Percentiles rank a stretch among this genome's conserved stretches.
Evolutionary conservation across 345 rosid species (phyloP).

Genomic region (Geranium rotundifolium): DNA sequence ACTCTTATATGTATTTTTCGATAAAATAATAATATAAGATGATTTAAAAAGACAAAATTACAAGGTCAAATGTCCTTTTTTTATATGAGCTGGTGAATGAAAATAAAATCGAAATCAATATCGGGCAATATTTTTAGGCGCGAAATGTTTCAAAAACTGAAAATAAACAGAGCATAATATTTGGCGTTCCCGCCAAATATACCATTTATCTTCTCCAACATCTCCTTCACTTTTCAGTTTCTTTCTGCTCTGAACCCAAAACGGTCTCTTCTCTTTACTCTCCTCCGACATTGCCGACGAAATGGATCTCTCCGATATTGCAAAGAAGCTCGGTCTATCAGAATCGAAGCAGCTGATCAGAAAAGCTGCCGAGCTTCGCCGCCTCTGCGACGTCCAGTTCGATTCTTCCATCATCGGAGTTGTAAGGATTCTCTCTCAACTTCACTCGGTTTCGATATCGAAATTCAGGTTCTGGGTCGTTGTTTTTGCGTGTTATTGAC

Average conservation of each 20-base stretch:
- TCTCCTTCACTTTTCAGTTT: neutral
- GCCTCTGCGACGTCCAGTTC: slow-evolving; percentile 84
- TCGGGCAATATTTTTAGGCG: too few species aligned
- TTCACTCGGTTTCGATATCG: neutral
- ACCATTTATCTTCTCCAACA: neutral
- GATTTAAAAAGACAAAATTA: too few species aligned
- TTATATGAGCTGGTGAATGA: too few species aligned
- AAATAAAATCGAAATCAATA: too few species aligned
- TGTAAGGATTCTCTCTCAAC: slow-evolving; percentile 23
- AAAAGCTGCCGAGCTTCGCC: slow-evolving; percentile 95
- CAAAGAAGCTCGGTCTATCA: slow-evolving; percentile 63
- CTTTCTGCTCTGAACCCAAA: neutral
- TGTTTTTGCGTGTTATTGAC: neutral
- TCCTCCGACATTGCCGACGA: neutral
- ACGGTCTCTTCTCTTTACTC: neutral
- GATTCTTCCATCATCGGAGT: slow-evolving; percentile 88
- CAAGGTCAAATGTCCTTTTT: too few species aligned
- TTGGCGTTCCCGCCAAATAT: neutral
- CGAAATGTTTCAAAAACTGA: neutral
- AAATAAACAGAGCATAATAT: neutral
- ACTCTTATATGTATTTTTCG: too few species aligned
- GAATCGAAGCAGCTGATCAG: slow-evolving; percentile 50
- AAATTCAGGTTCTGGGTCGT: neutral
- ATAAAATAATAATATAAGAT: too few species aligned
- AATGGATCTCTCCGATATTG: slow-evolving; percentile 73